Evolutionary conservation across 108 stramenopile species (phyloP).

Genomic region (Cylindrotheca fusiformis): DNA sequence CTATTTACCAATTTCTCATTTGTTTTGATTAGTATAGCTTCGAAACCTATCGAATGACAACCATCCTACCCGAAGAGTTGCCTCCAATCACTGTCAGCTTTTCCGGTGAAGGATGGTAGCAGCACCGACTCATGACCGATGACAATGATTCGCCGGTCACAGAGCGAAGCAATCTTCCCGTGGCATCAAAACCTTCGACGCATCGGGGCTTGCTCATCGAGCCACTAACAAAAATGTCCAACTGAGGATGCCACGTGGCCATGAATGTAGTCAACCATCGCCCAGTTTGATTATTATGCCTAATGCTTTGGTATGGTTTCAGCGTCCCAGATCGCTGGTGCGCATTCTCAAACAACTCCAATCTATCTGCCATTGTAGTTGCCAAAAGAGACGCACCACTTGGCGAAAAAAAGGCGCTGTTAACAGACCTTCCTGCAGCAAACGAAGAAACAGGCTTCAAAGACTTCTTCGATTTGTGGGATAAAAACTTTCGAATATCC

Average conservation of each 20-base stretch:
- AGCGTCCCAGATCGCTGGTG: conserved; percentile 34
- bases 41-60: conserved; percentile 48
- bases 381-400: conserved; percentile 57
- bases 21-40: background rate
- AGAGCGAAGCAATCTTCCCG: conserved; percentile 42
- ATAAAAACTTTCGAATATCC: conserved; percentile 69
- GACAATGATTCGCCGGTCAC: conserved; percentile 65
- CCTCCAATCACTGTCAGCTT: conserved; percentile 68
- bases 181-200: conserved; percentile 65
- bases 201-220: conserved; percentile 74
- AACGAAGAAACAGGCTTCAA: conserved; percentile 40
- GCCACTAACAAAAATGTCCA: conserved; percentile 73
- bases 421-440: conserved; percentile 54
- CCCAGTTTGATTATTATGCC: conserved; percentile 82
- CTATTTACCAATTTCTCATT: too few relatives aligned
- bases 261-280: conserved; percentile 80
- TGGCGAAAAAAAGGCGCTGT: conserved; percentile 78
- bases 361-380: conserved; percentile 57
- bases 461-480: conserved; percentile 1
- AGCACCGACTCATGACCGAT: conserved; percentile 78
- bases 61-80: conserved; percentile 75
- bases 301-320: conserved; percentile 46
- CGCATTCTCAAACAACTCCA: conserved; percentile 63
- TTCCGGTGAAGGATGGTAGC: conserved; percentile 74
- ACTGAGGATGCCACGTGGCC: conserved; percentile 71